Base-by-base conservation (phyloP, 495 filamentous ascomycete genomes). In the Elasticomyces elasticus region DNA sequence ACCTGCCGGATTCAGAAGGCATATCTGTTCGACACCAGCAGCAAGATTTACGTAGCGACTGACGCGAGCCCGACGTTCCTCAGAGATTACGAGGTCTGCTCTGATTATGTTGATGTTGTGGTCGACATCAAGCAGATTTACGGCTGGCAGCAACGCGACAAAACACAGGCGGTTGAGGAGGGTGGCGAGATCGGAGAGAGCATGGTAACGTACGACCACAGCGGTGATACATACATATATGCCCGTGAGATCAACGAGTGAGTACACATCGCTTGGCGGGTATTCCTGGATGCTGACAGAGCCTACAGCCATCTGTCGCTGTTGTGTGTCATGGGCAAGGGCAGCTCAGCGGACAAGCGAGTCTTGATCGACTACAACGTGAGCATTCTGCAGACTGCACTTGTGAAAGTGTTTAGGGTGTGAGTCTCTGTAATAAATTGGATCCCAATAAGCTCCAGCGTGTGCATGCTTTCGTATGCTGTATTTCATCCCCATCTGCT, bases 31-130 rank as follows among this genome's bases (percentile, higher is more conserved):
- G 92, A 98, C 65, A 87, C 95, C 12, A 74, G 92, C 49, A 94
- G 86, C 70, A 98, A 98, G 72, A 95, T 98, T 53, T 98, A 97
- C 68, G 94, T 98, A 53, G 92, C 94, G 4, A 95, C 89, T 10
- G 92, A 98, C 65, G 89, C 85, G 12, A 84, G 84, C 20, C 92
- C 94, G 5, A 87, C 91, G 30, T 89, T 95, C 61, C 88, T 94
- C 76, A 81, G 83, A 19, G 86, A 84, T 66, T 98, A 98, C 67
- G 92, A 96, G 72, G 92, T 97, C 61, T 97, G 94, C 67, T 92
- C 86, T 24, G 92, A 97, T 65, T 98, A 89, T 64, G 94, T 98
- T 52, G 91, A 98, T 66, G 88, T 95, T 41, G 91, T 98, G 52
- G 90, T 97, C 46, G 92, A 98, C 66, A 80, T 97, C 27, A 90